Evolutionary conservation across 306 rosid genomes (phyloP).

Genomic region (Glycine soja): DNA sequence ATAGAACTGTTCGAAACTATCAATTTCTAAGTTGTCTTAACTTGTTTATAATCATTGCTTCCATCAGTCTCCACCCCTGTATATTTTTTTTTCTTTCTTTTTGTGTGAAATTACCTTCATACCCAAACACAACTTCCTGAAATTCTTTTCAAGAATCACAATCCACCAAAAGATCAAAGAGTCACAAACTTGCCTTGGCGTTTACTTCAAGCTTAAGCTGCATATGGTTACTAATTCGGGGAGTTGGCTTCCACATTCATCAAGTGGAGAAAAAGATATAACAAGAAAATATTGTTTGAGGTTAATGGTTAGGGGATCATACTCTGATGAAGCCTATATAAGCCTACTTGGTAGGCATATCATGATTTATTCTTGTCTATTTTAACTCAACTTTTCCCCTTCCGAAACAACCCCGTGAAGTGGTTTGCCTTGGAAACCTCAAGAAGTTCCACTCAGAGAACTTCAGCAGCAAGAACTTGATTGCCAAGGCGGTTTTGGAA

Average conservation of each 20-base stretch:
- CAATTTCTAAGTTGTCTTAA: not conserved
- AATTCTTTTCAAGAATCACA: constrained; percentile 58
- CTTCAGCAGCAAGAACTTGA: constrained; percentile 87
- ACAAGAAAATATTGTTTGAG: constrained; percentile 90
- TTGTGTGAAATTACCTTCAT: constrained; percentile 33
- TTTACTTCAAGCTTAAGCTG: constrained; percentile 87
- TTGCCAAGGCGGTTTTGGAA: constrained; percentile 91
- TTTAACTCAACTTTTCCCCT: constrained; percentile 1
- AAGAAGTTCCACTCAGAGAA: constrained; percentile 83
- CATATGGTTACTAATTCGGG: constrained; percentile 71
- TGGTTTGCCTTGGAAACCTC: constrained; percentile 89
- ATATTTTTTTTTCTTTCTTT: not conserved
- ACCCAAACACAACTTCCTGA: constrained; percentile 44
- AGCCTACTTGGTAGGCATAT: not conserved
- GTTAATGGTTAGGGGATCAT: constrained; percentile 69
- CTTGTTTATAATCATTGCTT: constrained; percentile 41
- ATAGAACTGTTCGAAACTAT: constrained; percentile 27
- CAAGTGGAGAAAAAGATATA: constrained; percentile 88
- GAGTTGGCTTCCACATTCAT: constrained; percentile 81
- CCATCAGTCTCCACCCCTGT: constrained; percentile 10
- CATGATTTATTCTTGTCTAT: constrained; percentile 12
- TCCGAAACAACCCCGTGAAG: constrained; percentile 77
- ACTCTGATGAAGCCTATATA: too few relatives aligned
- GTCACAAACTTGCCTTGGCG: constrained; percentile 80
- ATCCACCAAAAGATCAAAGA: constrained; percentile 63